Conservation (phyloP, 169 alveolate genomes). For the Plasmodium fragile region DNA sequence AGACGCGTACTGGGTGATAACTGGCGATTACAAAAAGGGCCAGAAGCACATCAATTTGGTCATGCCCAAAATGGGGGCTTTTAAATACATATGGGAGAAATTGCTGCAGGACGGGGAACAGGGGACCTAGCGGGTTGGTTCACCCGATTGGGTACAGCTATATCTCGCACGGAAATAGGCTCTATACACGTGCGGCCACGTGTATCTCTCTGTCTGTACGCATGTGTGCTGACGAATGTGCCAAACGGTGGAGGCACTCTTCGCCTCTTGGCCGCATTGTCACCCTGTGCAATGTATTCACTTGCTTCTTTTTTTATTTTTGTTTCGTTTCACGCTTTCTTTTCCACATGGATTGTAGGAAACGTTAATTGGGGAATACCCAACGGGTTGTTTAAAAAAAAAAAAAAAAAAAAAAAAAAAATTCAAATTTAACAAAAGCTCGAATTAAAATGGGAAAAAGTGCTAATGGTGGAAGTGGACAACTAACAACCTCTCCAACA, state of each 20-base stretch:
- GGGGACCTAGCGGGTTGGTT: background rate
- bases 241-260: background rate
- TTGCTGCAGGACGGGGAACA: conserved; percentile 22
- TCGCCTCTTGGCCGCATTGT: background rate
- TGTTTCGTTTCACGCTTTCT: background rate
- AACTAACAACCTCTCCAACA: background rate
- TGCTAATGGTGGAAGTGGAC: background rate
- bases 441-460: background rate
- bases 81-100: conserved; percentile 68
- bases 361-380: background rate
- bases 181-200: background rate
- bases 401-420: background rate
- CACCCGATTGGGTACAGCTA: background rate
- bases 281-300: background rate
- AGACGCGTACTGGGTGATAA: conserved; percentile 71
- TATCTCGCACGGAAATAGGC: background rate
- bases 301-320: background rate
- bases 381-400: background rate
- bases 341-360: background rate
- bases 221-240: background rate
- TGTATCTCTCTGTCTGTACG: background rate
- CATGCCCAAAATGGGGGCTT: conserved; percentile 43
- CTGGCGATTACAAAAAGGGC: conserved; percentile 24
- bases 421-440: background rate
- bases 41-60: conserved; percentile 41